These are phyloP conservation scores for Paratinospora sagittata DNA, from an alignment of 164 flowering plant genomes.

Conservation along the genomic window DNA sequence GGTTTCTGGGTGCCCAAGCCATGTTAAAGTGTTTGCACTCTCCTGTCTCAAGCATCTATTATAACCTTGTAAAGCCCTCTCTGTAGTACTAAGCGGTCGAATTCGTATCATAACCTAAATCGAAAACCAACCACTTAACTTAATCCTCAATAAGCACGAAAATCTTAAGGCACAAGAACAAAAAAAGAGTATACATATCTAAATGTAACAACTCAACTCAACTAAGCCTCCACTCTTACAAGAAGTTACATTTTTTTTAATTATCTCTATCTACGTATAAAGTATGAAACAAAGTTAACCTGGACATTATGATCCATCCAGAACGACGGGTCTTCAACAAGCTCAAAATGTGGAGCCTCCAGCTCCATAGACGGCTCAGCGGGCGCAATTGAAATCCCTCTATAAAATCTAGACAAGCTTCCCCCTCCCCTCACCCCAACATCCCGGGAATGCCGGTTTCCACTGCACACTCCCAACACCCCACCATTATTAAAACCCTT, in stretches of 20 bases:
- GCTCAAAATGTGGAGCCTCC: conserved; percentile 59
- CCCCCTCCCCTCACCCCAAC: conserved; percentile 34
- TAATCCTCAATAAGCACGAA: background rate
- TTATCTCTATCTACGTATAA: background rate
- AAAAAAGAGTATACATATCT: too few relatives aligned
- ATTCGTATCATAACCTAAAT: conserved; percentile 69
- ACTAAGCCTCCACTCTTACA: background rate
- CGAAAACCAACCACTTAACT: background rate
- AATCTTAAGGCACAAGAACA: background rate
- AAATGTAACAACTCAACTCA: too few relatives aligned
- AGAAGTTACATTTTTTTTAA: too few relatives aligned
- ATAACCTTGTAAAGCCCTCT: conserved; percentile 52
- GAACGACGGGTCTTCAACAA: conserved; percentile 57
- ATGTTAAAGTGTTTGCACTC: conserved; percentile 57
- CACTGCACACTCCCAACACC: conserved; percentile 20
- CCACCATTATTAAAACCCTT: conserved; percentile 29
- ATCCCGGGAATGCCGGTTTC: conserved; percentile 22
- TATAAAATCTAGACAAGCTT: conserved; percentile 28
- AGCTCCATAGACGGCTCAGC: conserved; percentile 18
- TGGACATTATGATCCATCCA: conserved; percentile 90
- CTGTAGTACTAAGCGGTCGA: conserved; percentile 54
- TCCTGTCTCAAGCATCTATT: conserved; percentile 72
- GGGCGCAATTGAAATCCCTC: conserved; percentile 25
- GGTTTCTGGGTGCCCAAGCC: conserved; percentile 91
- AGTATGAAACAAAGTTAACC: conserved; percentile 31